Evolutionary conservation across 2,329 filamentous ascomycete species (phyloP).

Genomic region (Colletotrichum chlorophyti): DNA sequence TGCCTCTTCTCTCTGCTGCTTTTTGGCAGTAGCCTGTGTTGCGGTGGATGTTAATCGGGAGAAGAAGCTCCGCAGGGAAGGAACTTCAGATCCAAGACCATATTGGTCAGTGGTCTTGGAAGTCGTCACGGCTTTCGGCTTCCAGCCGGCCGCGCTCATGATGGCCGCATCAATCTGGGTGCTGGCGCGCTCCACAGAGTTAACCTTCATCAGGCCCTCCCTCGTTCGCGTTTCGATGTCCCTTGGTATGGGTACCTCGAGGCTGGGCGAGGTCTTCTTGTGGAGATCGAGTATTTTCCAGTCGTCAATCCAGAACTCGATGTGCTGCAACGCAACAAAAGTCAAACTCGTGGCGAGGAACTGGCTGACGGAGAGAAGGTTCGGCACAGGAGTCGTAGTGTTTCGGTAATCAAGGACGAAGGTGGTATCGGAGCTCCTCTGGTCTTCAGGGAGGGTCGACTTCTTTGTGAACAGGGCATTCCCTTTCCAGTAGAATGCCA

Average conservation of each 20-base stretch:
- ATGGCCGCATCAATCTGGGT: slow-evolving; percentile 91
- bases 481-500: slow-evolving; percentile 99
- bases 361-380: slow-evolving; percentile 84
- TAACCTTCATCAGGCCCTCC: slow-evolving; percentile 87
- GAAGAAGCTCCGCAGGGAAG: slow-evolving; percentile 81
- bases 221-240: slow-evolving; percentile 84
- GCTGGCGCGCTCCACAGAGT: slow-evolving; percentile 81
- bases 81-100: slow-evolving; percentile 56
- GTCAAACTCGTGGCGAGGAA: slow-evolving; percentile 95
- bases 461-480: slow-evolving; percentile 94
- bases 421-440: slow-evolving; percentile 76
- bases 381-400: slow-evolving; percentile 83
- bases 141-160: slow-evolving; percentile 89
- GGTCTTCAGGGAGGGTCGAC: slow-evolving; percentile 72
- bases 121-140: slow-evolving; percentile 56
- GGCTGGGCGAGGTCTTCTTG: slow-evolving; percentile 85
- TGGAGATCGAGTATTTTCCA: slow-evolving; percentile 78
- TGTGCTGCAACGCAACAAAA: slow-evolving; percentile 86
- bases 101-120: slow-evolving; percentile 57
- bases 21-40: slow-evolving; percentile 57
- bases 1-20: slow-evolving; percentile 68
- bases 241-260: slow-evolving; percentile 74
- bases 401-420: slow-evolving; percentile 96
- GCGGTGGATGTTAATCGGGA: slow-evolving; percentile 71
- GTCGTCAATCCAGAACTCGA: slow-evolving; percentile 91